phyloP scores from a whole-genome alignment of 31 red algal species.

The Asparagopsis taxiformis region DNA sequence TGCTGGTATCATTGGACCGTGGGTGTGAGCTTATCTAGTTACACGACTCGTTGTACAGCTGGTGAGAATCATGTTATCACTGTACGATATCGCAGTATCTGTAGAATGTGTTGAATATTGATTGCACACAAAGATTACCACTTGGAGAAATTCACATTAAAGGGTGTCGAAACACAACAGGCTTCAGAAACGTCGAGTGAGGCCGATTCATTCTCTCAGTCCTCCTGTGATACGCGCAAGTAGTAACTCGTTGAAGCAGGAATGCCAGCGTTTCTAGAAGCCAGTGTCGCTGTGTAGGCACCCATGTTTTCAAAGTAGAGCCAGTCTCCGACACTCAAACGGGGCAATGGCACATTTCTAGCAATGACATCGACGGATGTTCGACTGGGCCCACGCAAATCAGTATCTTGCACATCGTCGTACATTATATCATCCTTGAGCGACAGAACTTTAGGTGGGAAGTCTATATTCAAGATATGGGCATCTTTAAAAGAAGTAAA shows the following conservation, averaged over 20 bases:
- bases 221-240: too few relatives aligned
- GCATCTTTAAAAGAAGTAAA: conserved; percentile 84
- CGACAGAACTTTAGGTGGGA: conserved; percentile 3
- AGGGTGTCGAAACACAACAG: too few relatives aligned
- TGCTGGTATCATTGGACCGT: too few relatives aligned
- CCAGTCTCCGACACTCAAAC: conserved; percentile 68
- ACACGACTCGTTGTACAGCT: too few relatives aligned
- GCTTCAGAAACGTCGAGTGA: too few relatives aligned
- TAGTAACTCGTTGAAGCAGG: not conserved
- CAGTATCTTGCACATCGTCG: not conserved
- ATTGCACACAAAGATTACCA: too few relatives aligned
- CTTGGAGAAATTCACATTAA: too few relatives aligned
- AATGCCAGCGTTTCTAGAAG: conserved; percentile 7
- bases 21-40: too few relatives aligned
- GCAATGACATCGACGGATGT: conserved; percentile 70
- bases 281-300: conserved; percentile 83
- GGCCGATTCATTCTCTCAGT: too few relatives aligned
- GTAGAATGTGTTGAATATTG: too few relatives aligned
- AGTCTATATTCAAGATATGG: conserved; percentile 50
- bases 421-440: not conserved
- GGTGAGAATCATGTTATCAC: too few relatives aligned
- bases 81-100: too few relatives aligned
- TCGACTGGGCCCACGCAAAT: conserved; percentile 76
- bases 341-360: conserved; percentile 64
- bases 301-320: conserved; percentile 88